Evolutionary conservation across 495 filamentous ascomycete species (phyloP).

Genomic region (Penicillium egyptiacum): DNA sequence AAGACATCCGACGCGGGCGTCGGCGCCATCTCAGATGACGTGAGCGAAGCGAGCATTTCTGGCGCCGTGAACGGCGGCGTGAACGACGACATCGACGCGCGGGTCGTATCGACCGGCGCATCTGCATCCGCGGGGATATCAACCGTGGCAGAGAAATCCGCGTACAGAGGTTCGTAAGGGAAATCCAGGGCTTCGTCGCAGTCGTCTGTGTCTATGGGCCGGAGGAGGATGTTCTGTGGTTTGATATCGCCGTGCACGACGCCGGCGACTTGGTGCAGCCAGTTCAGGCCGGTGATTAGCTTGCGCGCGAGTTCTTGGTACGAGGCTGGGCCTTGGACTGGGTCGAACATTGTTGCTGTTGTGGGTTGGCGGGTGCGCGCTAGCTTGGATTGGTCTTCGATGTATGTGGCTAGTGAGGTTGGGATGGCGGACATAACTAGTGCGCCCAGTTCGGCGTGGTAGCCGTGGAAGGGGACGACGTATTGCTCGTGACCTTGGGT

Average conservation of each 20-base stretch:
- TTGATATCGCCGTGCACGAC: slow-evolving; percentile 51
- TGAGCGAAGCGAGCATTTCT: slow-evolving; percentile 44
- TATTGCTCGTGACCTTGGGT: slow-evolving; percentile 35
- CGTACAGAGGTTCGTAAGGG: slow-evolving; percentile 49
- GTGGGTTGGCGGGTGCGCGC: slow-evolving; percentile 32
- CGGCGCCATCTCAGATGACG: slow-evolving; percentile 20
- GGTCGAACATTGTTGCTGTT: slow-evolving; percentile 53
- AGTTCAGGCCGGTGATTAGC: slow-evolving; percentile 51
- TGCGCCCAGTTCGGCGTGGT: slow-evolving; percentile 45
- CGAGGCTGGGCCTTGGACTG: slow-evolving; percentile 41
- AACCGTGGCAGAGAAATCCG: slow-evolving; percentile 62
- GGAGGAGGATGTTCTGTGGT: slow-evolving; percentile 45
- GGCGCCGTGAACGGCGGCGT: slow-evolving; percentile 62
- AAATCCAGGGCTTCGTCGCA: slow-evolving; percentile 19
- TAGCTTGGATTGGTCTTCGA: slow-evolving; percentile 37
- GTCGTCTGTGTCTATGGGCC: slow-evolving; percentile 16
- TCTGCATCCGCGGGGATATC: slow-evolving; percentile 23
- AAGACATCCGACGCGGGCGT: slow-evolving; percentile 40
- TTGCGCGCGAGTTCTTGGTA: slow-evolving; percentile 49
- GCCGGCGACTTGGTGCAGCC: slow-evolving; percentile 46
- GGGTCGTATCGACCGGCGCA: slow-evolving; percentile 16
- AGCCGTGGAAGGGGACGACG: slow-evolving; percentile 58
- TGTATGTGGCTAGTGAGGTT: slow-evolving; percentile 49
- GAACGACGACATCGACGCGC: slow-evolving; percentile 45
- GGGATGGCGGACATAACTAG: slow-evolving; percentile 57